Evolutionary conservation across 768 basidiomycete species (phyloP).

Genomic region (Phaeotremella skinneri): DNA sequence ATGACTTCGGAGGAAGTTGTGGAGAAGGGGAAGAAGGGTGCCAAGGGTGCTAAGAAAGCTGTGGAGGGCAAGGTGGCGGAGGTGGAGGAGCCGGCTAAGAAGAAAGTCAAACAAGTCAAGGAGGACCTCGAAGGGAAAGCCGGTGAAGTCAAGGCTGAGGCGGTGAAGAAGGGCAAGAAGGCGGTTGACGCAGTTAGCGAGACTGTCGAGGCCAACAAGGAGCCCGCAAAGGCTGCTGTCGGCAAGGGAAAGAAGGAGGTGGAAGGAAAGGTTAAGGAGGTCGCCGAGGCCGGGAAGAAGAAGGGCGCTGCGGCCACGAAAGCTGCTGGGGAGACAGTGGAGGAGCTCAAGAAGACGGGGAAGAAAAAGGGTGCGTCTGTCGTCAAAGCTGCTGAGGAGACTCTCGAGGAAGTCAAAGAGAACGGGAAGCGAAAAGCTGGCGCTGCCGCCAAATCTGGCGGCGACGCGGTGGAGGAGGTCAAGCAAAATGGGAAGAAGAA

Average conservation of each 20-base stretch:
- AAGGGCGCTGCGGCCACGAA: conserved; percentile 9
- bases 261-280: conserved; percentile 9
- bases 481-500: conserved; percentile 15
- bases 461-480: conserved; percentile 13
- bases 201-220: conserved; percentile 9
- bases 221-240: conserved; percentile 18
- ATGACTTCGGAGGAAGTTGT: conserved; percentile 17
- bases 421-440: no score
- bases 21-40: conserved; percentile 30
- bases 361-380: no score
- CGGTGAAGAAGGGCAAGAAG: conserved; percentile 33
- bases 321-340: no score
- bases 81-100: conserved; percentile 8
- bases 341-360: no score
- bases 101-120: conserved; percentile 9
- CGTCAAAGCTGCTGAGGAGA: no score
- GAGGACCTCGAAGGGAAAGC: conserved; percentile 6
- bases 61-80: conserved; percentile 3
- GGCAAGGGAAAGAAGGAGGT: conserved; percentile 4
- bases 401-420: no score
- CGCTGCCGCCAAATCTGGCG: no score
- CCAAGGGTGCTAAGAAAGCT: conserved; percentile 15
- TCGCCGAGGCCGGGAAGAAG: conserved; percentile 12
- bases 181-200: conserved; percentile 5
- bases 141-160: conserved; percentile 8